phyloP scores from a whole-genome alignment of 805 yeast genomes.

The Candida suzukii region DNA sequence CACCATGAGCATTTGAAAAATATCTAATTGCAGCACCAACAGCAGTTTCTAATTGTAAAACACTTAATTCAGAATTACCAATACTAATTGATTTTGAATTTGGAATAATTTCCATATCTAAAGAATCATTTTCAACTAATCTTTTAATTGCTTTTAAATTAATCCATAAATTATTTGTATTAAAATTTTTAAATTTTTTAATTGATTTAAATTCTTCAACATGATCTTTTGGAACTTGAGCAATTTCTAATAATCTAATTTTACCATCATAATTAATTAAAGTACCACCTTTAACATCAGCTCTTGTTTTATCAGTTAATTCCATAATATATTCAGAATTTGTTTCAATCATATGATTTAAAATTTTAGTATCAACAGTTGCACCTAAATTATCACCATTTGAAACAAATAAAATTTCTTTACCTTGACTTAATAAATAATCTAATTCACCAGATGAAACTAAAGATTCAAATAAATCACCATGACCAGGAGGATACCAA shows the following conservation, averaged over 20 bases:
- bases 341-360: constrained; percentile 88
- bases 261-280: constrained; percentile 92
- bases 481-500: constrained; percentile 99
- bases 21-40: constrained; percentile 99
- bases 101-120: constrained; percentile 92
- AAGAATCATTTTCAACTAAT: constrained; percentile 74
- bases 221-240: constrained; percentile 98
- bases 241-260: constrained; percentile 91
- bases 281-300: constrained; percentile 99
- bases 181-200: constrained; percentile 96
- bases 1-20: constrained; percentile 93
- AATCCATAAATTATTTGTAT: constrained; percentile 97
- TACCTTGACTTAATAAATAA: constrained; percentile 82
- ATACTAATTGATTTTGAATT: constrained; percentile 77
- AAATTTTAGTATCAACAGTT: constrained; percentile 85
- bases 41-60: constrained; percentile 95
- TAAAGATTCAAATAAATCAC: constrained; percentile 90
- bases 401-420: constrained; percentile 91
- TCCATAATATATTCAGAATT: constrained; percentile 96
- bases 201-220: constrained; percentile 97
- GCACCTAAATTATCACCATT: constrained; percentile 99
- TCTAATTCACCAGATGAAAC: constrained; percentile 90
- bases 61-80: constrained; percentile 75
- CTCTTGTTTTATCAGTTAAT: constrained; percentile 96
- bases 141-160: constrained; percentile 91